Percentiles rank a stretch among this genome's conserved stretches.
phyloP scores from a whole-genome alignment of 192 early-diverging fungal species.

The Coemansia aciculifera region DNA sequence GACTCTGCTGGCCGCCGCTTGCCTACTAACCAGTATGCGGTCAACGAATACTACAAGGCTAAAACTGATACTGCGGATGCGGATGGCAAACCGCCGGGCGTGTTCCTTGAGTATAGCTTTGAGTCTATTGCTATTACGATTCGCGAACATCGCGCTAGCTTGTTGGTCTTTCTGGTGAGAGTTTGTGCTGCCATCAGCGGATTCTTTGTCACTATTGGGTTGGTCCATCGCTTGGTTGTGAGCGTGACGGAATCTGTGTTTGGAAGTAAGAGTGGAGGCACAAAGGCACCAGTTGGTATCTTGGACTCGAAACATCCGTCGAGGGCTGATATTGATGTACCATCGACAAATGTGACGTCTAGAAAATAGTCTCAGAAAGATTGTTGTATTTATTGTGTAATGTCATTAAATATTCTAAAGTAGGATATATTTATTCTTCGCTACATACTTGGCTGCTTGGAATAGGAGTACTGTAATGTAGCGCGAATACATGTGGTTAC shows the following conservation, averaged over 20 bases:
- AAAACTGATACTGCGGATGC: constrained; percentile 1
- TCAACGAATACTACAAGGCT: constrained; percentile 71
- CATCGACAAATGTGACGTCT: not conserved
- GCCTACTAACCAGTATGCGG: constrained; percentile 93
- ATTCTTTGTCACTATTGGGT: constrained; percentile 68
- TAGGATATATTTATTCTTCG: too few species aligned
- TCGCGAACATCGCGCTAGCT: constrained; percentile 61
- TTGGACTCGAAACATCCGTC: constrained; percentile 1
- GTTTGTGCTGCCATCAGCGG: constrained; percentile 89
- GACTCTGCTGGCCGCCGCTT: constrained; percentile 60
- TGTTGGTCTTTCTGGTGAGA: constrained; percentile 74
- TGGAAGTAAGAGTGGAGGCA: not conserved
- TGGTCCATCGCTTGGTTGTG: constrained; percentile 54
- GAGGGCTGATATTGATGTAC: not conserved
- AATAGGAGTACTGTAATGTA: too few species aligned
- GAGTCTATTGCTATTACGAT: constrained; percentile 86
- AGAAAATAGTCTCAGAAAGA: not conserved
- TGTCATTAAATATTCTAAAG: not conserved
- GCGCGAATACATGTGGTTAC: too few species aligned
- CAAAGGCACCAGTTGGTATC: not conserved
- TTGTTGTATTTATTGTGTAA: not conserved
- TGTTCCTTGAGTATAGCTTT: constrained; percentile 92
- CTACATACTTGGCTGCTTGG: too few species aligned
- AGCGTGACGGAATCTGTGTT: constrained; percentile 4
- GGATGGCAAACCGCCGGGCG: constrained; percentile 49